phyloP scores from a whole-genome alignment of 1,284 basidiomycete species.

The Ustilago shanxiensis region DNA sequence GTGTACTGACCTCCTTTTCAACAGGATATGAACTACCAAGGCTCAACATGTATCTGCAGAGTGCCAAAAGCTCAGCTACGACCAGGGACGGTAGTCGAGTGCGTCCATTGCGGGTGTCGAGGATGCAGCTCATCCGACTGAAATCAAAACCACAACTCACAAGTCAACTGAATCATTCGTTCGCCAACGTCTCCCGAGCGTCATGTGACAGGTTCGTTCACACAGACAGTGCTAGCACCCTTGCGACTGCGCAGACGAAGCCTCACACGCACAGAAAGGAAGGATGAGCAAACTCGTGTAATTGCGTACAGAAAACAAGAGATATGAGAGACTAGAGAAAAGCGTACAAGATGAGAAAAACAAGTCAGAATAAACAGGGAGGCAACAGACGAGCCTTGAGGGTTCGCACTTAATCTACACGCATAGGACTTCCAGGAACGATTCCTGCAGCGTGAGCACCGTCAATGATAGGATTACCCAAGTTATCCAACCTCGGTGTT shows the following conservation, averaged over 20 bases:
- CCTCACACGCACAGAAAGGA: neutral
- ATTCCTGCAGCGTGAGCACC: conserved; percentile 46
- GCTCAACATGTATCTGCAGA: conserved; percentile 97
- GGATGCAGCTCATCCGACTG: conserved; percentile 64
- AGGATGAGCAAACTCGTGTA: conserved; percentile 12
- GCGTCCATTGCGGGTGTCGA: conserved; percentile 83
- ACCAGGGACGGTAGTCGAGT: conserved; percentile 92
- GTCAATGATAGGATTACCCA: conserved; percentile 47
- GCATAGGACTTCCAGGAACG: conserved; percentile 61
- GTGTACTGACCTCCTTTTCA: no score
- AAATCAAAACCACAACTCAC: neutral
- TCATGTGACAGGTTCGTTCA: no score
- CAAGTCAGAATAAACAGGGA: neutral
- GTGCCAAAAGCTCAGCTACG: conserved; percentile 95
- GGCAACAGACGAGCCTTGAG: neutral
- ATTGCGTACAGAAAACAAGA: conserved; percentile 12
- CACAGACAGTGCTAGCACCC: no score
- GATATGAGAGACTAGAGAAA: neutral
- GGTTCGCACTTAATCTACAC: conserved; percentile 55
- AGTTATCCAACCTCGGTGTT: conserved; percentile 32
- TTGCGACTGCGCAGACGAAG: no score
- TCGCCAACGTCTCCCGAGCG: no score
- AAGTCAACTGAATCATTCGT: neutral
- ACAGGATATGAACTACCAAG: conserved; percentile 97
- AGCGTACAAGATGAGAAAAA: conserved; percentile 5